phyloP scores from a whole-genome alignment of 345 rosid species.

The Gossypium arboreum region DNA sequence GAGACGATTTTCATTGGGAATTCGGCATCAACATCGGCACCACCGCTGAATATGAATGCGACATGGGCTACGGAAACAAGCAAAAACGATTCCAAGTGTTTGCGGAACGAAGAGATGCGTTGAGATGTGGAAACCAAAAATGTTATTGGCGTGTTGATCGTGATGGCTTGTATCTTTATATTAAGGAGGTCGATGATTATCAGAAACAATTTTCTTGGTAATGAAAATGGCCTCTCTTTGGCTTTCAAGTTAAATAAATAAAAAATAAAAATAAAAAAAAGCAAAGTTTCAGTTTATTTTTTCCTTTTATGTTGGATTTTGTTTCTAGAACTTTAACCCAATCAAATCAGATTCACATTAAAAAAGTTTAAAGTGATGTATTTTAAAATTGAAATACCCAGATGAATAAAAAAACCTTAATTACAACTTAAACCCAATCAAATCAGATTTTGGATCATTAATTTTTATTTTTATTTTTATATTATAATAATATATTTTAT shows the following conservation, averaged over 20 bases:
- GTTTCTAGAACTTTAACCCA: too few relatives aligned
- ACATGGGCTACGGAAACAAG: not conserved
- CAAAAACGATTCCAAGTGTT: not conserved
- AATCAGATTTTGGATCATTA: too few relatives aligned
- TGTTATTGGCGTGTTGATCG: not conserved
- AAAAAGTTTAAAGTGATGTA: too few relatives aligned
- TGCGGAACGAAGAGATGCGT: not conserved
- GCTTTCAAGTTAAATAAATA: too few relatives aligned
- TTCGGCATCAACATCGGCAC: not conserved
- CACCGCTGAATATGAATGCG: not conserved
- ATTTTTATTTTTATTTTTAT: too few relatives aligned
- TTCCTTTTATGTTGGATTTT: too few relatives aligned
- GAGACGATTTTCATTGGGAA: not conserved
- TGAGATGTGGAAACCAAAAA: not conserved
- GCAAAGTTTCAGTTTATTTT: too few relatives aligned
- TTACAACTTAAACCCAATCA: too few relatives aligned
- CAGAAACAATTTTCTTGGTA: not conserved
- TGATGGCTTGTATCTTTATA: not conserved
- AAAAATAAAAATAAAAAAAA: too few relatives aligned
- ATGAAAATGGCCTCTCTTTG: not conserved
- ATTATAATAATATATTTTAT: too few relatives aligned
- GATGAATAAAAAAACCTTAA: accelerated
- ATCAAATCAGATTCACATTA: too few relatives aligned
- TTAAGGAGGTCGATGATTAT: not conserved
- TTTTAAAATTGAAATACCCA: too few relatives aligned